phyloP scores from a whole-genome alignment of 2,329 filamentous ascomycete genomes.

The Arthrobotrys iridis region DNA sequence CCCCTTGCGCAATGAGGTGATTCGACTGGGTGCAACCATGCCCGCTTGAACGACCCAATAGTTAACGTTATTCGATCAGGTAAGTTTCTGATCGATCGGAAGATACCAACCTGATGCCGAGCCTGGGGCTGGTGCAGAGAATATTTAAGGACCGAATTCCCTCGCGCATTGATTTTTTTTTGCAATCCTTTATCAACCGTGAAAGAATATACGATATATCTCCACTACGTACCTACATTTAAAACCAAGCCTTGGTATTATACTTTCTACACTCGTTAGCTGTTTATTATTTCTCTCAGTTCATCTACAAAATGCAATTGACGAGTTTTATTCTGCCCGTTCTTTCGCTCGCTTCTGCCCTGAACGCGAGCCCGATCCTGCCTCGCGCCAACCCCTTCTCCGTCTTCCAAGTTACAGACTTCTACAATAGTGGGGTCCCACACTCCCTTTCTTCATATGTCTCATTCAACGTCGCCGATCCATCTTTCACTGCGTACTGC shows the following conservation, averaged over 20 bases:
- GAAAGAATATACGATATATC: background rate
- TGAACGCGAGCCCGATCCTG: conserved; percentile 21
- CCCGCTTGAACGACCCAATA: background rate
- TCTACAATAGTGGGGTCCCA: conserved; percentile 24
- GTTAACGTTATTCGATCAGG: conserved; percentile 5
- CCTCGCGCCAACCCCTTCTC: background rate
- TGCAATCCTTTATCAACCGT: background rate
- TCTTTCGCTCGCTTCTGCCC: conserved; percentile 19
- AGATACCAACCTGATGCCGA: conserved; percentile 4
- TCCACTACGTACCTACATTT: background rate
- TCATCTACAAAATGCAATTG: conserved; percentile 27
- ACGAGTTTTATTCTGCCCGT: conserved; percentile 25
- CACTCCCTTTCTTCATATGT: conserved; percentile 22
- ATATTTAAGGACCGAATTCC: background rate
- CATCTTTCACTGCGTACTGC: conserved; percentile 9
- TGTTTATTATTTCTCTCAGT: background rate
- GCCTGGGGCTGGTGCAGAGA: background rate
- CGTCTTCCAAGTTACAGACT: conserved; percentile 27
- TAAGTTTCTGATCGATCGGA: background rate
- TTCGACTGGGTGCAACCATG: conserved; percentile 2
- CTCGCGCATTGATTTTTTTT: background rate
- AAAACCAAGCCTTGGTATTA: background rate
- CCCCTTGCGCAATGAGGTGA: background rate
- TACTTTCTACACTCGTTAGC: conserved; percentile 9
- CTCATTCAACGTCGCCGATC: conserved; percentile 16